Base-by-base conservation (phyloP, 352 stramenopile species). In the Pseudoperonospora humuli region DNA sequence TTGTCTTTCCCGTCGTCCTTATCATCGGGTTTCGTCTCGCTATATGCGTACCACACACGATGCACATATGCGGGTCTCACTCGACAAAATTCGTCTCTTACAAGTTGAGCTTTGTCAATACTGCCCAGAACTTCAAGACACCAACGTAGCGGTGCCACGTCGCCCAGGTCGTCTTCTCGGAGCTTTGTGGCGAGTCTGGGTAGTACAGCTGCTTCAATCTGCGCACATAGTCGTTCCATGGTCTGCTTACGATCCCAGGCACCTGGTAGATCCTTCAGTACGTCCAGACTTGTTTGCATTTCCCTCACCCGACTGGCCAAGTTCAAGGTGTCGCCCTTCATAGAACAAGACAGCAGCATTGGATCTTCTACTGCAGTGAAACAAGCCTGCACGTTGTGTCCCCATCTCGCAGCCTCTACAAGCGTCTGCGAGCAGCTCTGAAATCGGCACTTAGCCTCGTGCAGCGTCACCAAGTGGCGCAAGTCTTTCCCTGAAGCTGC, bases 391-490 rank as follows among this genome's bases (percentile, higher is more conserved):
- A 82, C 74, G 46, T 86, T 82, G 50, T 67, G 70, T 23, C 67
- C 69, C 76, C 76, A 89, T 20, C 61, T 61, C 14, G 72, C 67
- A 17, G 76, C 74, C 50, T 89, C 71, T 3, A 83, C 62, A n/a
- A 89, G 70, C 44, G 69, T 61, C 53, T 78, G 67, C 5, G 72
- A 79, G 47, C 76, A 89, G 31, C 67, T 60, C 31, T 80, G 57
- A 7, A 89, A 56, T 20, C 70, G 65, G 44, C 73, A 45, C 37
- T 86, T 86, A 43, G 76, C 66, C 28, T 84, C 71, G 54, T 89
- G 71, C 24, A 89, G 70, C 43, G 59, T 69, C 41, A 79, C 63
- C n/a, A 86, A 56, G 7, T 80, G 57, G 39, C 64, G 50, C 38
- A 84, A 61, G 38, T 76, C 76, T 21, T 56, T 33, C 11, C 34